These are phyloP conservation scores for Dimargaris xerosporica DNA, from an alignment of 192 early-diverging fungal species.

Conservation along the genomic window DNA sequence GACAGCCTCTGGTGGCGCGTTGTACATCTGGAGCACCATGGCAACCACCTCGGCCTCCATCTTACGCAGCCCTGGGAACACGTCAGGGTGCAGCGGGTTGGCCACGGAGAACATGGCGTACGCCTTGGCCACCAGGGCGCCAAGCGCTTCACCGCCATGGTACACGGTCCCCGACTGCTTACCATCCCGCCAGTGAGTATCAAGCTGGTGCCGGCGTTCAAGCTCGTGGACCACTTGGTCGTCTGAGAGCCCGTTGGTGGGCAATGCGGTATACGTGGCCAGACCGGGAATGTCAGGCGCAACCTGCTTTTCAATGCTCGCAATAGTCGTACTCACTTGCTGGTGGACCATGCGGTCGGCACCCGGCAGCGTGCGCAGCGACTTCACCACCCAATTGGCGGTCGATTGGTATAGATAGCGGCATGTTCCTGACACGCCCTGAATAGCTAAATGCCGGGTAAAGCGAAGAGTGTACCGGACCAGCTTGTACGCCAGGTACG, in stretches of 20 bases:
- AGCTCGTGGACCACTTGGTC: conserved; percentile 45
- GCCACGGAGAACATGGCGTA: conserved; percentile 66
- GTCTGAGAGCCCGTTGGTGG: conserved; percentile 42
- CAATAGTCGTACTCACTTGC: conserved; percentile 62
- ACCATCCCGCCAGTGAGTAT: conserved; percentile 70
- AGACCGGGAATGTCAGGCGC: conserved; percentile 41
- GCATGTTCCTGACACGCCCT: conserved; percentile 18
- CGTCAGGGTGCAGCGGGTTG: conserved; percentile 89
- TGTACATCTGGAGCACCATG: conserved; percentile 82
- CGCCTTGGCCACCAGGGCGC: conserved; percentile 53
- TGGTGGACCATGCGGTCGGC: conserved; percentile 48
- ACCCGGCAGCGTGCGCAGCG: conserved; percentile 25
- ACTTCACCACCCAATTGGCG: conserved; percentile 18
- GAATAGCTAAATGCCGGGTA: conserved; percentile 19
- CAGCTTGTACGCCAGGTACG: conserved; percentile 20
- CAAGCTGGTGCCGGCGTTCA: conserved; percentile 36
- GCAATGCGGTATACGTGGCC: conserved; percentile 47
- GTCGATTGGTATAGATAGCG: conserved; percentile 19
- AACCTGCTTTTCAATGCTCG: conserved; percentile 68
- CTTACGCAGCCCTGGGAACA: conserved; percentile 86
- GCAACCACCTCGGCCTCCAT: conserved; percentile 92
- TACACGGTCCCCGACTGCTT: conserved; percentile 83
- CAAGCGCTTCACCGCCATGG: conserved; percentile 79
- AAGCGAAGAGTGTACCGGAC: conserved; percentile 22
- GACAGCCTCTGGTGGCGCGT: conserved; percentile 52